phyloP scores from a whole-genome alignment of 371 early-diverging fungal species.

The Mucor lusitanicus region DNA sequence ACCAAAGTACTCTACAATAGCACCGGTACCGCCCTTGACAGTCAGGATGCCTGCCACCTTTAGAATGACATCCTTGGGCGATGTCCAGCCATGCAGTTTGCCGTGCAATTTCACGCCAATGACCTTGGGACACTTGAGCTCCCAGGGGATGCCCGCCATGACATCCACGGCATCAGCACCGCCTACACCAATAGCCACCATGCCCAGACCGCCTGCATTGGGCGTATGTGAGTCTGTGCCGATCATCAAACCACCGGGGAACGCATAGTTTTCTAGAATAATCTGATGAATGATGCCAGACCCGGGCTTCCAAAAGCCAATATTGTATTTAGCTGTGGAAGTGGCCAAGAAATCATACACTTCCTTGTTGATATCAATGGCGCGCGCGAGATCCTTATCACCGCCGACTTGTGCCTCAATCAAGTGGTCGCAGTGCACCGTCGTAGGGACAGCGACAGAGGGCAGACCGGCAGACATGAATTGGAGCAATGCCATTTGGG shows the following conservation, averaged over 20 bases:
- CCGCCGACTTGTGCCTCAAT: constrained; percentile 93
- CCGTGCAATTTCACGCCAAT: constrained; percentile 91
- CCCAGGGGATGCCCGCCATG: constrained; percentile 98
- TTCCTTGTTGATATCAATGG: constrained; percentile 89
- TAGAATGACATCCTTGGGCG: constrained; percentile 91
- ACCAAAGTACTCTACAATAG: constrained; percentile 96
- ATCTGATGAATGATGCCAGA: constrained; percentile 98
- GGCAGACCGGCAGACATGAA: constrained; percentile 93
- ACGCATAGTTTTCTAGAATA: constrained; percentile 97
- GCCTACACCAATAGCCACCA: constrained; percentile 96
- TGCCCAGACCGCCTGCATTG: constrained; percentile 93
- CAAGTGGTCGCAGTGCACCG: constrained; percentile 97
- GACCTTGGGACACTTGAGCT: constrained; percentile 92
- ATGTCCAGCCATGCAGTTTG: constrained; percentile 89
- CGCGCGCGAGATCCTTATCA: constrained; percentile 81
- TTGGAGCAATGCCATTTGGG: constrained; percentile 96
- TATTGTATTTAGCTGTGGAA: constrained; percentile 88
- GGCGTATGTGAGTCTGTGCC: constrained; percentile 94
- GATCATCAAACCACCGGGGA: constrained; percentile 97
- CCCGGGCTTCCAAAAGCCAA: constrained; percentile 98
- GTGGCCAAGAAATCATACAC: constrained; percentile 94
- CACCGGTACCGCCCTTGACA: constrained; percentile 92
- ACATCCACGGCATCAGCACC: constrained; percentile 98
- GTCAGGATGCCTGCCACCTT: constrained; percentile 92
- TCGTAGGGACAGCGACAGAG: constrained; percentile 89